Evolutionary conservation across 2,329 filamentous ascomycete species (phyloP), one percentile per base, ranked within the genome.

Genomic region (Fusarium heterosporum): DNA sequence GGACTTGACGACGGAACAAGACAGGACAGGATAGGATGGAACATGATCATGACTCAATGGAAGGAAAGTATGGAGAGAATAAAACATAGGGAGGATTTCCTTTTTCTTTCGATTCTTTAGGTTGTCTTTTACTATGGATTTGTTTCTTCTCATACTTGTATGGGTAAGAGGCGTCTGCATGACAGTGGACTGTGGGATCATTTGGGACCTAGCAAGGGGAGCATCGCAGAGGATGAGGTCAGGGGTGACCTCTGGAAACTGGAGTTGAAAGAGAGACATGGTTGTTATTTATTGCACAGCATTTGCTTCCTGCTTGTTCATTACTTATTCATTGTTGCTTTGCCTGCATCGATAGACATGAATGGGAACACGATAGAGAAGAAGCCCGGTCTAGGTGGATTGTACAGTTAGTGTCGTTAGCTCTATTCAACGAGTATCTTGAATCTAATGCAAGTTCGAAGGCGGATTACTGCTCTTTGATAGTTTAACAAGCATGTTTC

Each of bases 361-460:
- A 54, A 17, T 17, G 42, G 34, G 47, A 40, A 50, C 16, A 38
- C 17, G 43, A 55, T 68, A 68, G 64, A 72, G 66, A 41, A 55
- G 57, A 50, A 54, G 60, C 53, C 63, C 63, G 46, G 39, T 46
- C 61, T 55, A 64, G 48, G 56, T 38, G 49, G 39, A 52, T 53
- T 71, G 70, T 72, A 72, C 61, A 73, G 59, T 61, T 72, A 72
- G 45, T 38, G 36, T 61, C 55, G 34, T 48, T 68, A 51, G 48
- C 39, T 47, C 45, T 39, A 51, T 61, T 42, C 45, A 42, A 55
- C 29, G 52, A 59, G 52, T 28, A 39, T 42, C 38, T 59, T 45
- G 39, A 30, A 52, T 46, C 48, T 54, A 61, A 58, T 40, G 40
- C 11, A 63, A 61, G 34, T 22, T 17, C 29, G 34, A 42, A 36